Conservation (phyloP, 345 rosid species). For the Populus nigra region DNA sequence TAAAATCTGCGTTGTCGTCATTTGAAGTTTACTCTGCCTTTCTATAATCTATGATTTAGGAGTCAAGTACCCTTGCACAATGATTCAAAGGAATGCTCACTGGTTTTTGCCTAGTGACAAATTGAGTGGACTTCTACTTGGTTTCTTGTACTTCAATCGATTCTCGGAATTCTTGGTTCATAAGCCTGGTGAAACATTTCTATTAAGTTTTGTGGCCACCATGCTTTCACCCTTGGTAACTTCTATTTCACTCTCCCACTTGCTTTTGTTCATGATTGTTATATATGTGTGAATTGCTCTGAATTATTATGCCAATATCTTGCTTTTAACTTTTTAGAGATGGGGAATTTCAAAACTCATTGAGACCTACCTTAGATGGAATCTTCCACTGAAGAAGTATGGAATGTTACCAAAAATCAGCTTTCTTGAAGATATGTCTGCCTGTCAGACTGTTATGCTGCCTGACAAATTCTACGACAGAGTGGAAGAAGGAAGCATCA, state of each 20-base stretch:
- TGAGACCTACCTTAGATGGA: conserved; percentile 26
- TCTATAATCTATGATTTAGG: conserved; percentile 13
- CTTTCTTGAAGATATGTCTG: conserved; percentile 14
- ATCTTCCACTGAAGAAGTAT: conserved; percentile 25
- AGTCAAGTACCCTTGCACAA: conserved; percentile 32
- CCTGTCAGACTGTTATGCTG: conserved; percentile 15
- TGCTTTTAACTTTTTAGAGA: conserved; percentile 12
- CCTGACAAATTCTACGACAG: conserved; percentile 31
- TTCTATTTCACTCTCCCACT: background rate
- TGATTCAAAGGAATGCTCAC: conserved; percentile 30
- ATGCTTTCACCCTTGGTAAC: conserved; percentile 39
- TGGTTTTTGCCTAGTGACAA: conserved; percentile 21
- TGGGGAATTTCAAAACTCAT: conserved; percentile 21
- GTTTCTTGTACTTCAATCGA: conserved; percentile 30
- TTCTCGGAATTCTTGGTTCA: conserved; percentile 33
- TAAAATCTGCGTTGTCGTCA: background rate
- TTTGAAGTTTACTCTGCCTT: background rate
- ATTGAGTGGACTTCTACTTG: conserved; percentile 8
- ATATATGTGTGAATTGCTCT: background rate
- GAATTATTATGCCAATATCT: background rate
- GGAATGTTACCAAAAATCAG: conserved; percentile 22
- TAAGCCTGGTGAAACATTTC: conserved; percentile 41
- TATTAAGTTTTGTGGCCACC: conserved; percentile 21
- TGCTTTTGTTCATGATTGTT: background rate
- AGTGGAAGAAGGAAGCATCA: conserved; percentile 32